Evolutionary conservation across 2,329 filamentous ascomycete genomes (phyloP).

Genomic region (Seiridium unicorne): DNA sequence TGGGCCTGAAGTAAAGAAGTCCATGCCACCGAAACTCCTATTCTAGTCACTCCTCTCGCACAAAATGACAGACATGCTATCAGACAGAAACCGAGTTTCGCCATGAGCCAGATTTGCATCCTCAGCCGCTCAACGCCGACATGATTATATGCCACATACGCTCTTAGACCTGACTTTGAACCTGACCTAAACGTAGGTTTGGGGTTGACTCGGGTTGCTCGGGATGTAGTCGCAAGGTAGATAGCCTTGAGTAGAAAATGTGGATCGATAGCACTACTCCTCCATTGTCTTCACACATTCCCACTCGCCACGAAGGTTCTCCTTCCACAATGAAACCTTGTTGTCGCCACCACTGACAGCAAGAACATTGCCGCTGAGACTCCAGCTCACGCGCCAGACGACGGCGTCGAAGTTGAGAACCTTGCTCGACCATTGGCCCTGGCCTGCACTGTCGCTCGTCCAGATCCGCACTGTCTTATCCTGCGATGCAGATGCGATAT

Average conservation of each 20-base stretch:
- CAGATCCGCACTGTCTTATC: constrained; percentile 98
- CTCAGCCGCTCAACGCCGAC: too few species aligned
- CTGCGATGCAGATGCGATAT: constrained; percentile 93
- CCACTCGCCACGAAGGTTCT: constrained; percentile 95
- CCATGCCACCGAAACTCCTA: neutral
- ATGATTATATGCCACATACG: too few species aligned
- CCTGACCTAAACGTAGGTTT: too few species aligned
- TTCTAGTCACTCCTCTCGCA: neutral
- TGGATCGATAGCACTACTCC: constrained; percentile 52
- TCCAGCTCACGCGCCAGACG: constrained; percentile 97
- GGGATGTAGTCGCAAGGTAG: neutral
- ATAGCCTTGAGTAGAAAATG: neutral
- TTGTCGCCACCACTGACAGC: constrained; percentile 94
- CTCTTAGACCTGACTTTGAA: too few species aligned
- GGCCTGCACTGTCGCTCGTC: constrained; percentile 70
- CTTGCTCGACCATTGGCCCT: constrained; percentile 80
- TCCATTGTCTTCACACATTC: constrained; percentile 96
- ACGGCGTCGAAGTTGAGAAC: constrained; percentile 84
- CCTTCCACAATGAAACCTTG: constrained; percentile 97
- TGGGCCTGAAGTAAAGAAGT: neutral
- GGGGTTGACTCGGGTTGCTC: too few species aligned
- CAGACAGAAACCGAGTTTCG: too few species aligned
- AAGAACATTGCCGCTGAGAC: constrained; percentile 91
- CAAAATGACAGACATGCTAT: too few species aligned
- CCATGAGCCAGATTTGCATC: too few species aligned